phyloP scores from a whole-genome alignment of 495 filamentous ascomycete genomes.

The Articulospora tetracladia region DNA sequence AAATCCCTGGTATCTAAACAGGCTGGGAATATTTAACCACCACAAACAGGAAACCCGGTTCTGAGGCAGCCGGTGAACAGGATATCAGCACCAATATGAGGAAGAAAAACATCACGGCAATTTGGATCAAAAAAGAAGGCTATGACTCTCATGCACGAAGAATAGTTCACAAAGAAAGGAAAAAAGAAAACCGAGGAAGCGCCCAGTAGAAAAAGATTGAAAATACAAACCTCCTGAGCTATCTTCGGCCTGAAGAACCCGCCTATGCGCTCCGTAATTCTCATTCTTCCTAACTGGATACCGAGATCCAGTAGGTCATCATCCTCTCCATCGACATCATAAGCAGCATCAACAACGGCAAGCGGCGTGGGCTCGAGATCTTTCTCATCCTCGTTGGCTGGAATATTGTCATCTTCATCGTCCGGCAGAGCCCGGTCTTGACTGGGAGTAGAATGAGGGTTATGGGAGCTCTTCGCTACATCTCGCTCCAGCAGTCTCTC shows the following conservation, averaged over 20 bases:
- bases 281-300: slow-evolving; percentile 63
- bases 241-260: slow-evolving; percentile 55
- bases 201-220: too few species aligned
- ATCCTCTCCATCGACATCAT: slow-evolving; percentile 50
- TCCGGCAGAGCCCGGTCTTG: slow-evolving; percentile 34
- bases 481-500: slow-evolving; percentile 60
- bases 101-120: neutral
- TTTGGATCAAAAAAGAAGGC: neutral
- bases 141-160: neutral
- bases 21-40: too few species aligned
- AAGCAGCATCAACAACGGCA: slow-evolving; percentile 56
- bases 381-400: slow-evolving; percentile 39
- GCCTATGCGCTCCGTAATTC: slow-evolving; percentile 70
- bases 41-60: too few species aligned
- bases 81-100: neutral
- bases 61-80: too few species aligned
- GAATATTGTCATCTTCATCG: slow-evolving; percentile 40
- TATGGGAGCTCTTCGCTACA: slow-evolving; percentile 30
- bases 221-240: slow-evolving; percentile 55
- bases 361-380: slow-evolving; percentile 48
- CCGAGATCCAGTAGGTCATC: slow-evolving; percentile 69
- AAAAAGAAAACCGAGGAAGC: too few species aligned
- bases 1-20: too few species aligned
- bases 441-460: slow-evolving; percentile 28
- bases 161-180: neutral